Evolutionary conservation across 768 basidiomycete genomes (phyloP).

Genomic region (Mycena sanguinolenta): DNA sequence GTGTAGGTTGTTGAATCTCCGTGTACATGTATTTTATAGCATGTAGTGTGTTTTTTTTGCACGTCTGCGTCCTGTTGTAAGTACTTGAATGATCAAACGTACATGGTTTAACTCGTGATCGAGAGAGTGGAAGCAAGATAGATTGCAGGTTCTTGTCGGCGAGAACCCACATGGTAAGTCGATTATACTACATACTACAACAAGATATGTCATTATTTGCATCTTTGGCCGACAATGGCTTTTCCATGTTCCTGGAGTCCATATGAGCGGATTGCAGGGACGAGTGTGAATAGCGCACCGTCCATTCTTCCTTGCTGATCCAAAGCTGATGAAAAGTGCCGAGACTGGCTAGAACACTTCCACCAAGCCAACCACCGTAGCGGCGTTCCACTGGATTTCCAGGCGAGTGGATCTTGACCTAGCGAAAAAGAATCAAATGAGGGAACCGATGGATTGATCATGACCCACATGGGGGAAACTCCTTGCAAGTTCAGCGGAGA

Average conservation of each 20-base stretch:
- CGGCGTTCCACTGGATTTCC: conserved; percentile 91
- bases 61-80: conserved; percentile 28
- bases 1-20: conserved; percentile 17
- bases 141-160: no score
- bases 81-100: conserved; percentile 7
- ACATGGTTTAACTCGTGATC: background rate
- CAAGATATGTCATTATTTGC: conserved; percentile 65
- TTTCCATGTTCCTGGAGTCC: conserved; percentile 80
- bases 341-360: conserved; percentile 92
- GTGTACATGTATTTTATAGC: conserved; percentile 34
- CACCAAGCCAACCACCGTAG: conserved; percentile 96
- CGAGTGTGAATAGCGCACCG: conserved; percentile 62
- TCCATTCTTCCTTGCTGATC: conserved; percentile 95
- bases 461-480: conserved; percentile 83
- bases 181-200: conserved; percentile 38
- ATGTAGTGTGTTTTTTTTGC: conserved; percentile 31
- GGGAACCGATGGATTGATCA: background rate
- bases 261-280: background rate
- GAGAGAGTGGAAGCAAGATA: no score
- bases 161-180: no score
- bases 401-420: conserved; percentile 94
- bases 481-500: conserved; percentile 80
- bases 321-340: conserved; percentile 98
- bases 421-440: conserved; percentile 35
- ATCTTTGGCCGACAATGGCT: conserved; percentile 85